These are phyloP conservation scores for Backusella sp. DNA, from an alignment of 192 early-diverging fungal genomes.

Conservation along the genomic window DNA sequence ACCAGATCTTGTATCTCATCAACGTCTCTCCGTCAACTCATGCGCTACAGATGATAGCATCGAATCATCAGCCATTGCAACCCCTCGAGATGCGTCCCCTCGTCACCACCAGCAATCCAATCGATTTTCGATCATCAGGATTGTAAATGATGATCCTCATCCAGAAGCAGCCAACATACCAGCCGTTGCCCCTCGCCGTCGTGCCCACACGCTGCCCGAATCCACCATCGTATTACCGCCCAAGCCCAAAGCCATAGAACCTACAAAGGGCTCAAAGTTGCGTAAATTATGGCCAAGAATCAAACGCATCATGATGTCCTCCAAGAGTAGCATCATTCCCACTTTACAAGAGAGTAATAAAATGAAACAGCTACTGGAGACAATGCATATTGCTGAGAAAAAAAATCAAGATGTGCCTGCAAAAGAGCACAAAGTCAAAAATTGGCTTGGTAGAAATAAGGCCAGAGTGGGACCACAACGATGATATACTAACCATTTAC, in stretches of 20 bases:
- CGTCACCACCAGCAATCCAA: not conserved
- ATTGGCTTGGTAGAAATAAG: constrained; percentile 19
- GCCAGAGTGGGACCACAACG: constrained; percentile 18
- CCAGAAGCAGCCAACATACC: not conserved
- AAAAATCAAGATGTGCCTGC: not conserved
- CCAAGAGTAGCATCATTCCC: not conserved
- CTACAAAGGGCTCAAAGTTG: not conserved
- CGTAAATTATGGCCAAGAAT: constrained; percentile 16
- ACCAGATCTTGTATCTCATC: not conserved
- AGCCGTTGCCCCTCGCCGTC: not conserved
- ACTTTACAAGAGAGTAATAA: not conserved
- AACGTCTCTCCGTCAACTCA: constrained; percentile 14
- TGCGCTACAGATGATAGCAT: constrained; percentile 26
- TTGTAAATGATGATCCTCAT: constrained; percentile 14
- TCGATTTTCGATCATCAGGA: constrained; percentile 17
- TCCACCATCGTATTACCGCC: not conserved
- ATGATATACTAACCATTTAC: not conserved
- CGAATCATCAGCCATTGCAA: constrained; percentile 18
- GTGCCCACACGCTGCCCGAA: constrained; percentile 3
- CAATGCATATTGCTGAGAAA: constrained; percentile 3
- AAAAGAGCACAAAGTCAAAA: not conserved
- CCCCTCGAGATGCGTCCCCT: constrained; percentile 24
- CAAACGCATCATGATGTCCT: constrained; percentile 11
- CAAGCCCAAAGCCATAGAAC: not conserved
- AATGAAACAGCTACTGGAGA: constrained; percentile 7